Conservation (phyloP, 208 protist species). For the Phytomonas sp. region DNA sequence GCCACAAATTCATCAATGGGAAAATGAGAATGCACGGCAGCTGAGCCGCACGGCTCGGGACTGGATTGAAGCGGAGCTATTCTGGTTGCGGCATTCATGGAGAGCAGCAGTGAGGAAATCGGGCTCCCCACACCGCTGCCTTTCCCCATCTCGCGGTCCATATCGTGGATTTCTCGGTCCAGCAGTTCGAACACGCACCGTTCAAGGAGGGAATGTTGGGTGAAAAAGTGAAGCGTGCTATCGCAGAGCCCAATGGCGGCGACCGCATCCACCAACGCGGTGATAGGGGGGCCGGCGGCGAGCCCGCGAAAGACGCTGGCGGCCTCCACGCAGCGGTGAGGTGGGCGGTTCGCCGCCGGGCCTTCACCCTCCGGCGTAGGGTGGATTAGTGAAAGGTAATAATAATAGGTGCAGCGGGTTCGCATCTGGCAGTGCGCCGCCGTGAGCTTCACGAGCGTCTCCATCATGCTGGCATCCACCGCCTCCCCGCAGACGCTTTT, state of each 20-base stretch:
- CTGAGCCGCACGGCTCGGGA: no score
- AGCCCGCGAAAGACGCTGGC: no score
- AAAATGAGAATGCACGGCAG: no score
- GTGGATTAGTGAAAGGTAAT: neutral
- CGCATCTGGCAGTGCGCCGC: conserved; percentile 51
- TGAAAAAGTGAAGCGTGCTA: conserved; percentile 60
- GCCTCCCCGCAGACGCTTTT: conserved; percentile 36
- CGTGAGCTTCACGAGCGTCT: conserved; percentile 60
- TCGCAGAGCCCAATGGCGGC: conserved; percentile 73
- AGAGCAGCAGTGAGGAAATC: neutral
- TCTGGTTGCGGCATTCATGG: no score
- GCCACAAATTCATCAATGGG: no score
- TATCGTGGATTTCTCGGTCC: conserved; percentile 10
- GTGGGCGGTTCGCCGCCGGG: neutral
- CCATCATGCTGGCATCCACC: conserved; percentile 67
- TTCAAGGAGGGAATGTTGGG: conserved; percentile 43
- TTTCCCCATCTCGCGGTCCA: neutral
- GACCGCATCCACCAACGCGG: conserved; percentile 68
- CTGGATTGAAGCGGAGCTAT: no score
- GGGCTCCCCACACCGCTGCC: neutral
- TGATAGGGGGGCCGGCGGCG: conserved; percentile 6
- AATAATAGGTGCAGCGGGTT: conserved; percentile 8
- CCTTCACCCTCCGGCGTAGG: neutral
- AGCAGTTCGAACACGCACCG: conserved; percentile 44
- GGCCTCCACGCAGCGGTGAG: no score